phyloP scores from a whole-genome alignment of 164 flowering plant species.

The grape (Vitis vinifera) region DNA sequence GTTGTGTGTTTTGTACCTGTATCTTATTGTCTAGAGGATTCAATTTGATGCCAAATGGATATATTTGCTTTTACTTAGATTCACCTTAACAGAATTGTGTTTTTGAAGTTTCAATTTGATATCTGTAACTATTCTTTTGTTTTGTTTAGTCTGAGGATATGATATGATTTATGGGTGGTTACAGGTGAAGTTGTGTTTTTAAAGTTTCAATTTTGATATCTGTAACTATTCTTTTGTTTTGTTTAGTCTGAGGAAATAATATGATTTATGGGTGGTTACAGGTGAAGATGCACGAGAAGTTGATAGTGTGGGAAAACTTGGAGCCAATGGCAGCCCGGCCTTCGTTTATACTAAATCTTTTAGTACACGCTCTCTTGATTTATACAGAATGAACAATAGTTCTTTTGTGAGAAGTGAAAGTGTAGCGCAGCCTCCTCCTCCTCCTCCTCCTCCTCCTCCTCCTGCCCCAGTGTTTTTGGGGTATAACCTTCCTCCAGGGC shows the following conservation, averaged over 20 bases:
- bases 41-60: too few relatives aligned
- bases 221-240: neutral
- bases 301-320: slow-evolving; percentile 13
- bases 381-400: neutral
- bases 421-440: slow-evolving; percentile 31
- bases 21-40: too few relatives aligned
- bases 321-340: slow-evolving; percentile 14
- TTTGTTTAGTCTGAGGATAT: neutral
- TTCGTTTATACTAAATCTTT: slow-evolving; percentile 11
- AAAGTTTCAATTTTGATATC: neutral
- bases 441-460: slow-evolving; percentile 21
- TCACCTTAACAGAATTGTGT: neutral
- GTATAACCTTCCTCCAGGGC: slow-evolving; percentile 66
- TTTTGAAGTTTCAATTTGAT: neutral
- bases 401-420: neutral
- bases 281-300: slow-evolving; percentile 45
- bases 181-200: slow-evolving; percentile 38
- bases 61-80: too few relatives aligned
- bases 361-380: too few relatives aligned
- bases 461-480: slow-evolving; percentile 41
- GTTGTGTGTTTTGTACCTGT: too few relatives aligned
- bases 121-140: neutral
- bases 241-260: slow-evolving; percentile 1
- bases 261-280: slow-evolving; percentile 18
- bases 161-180: slow-evolving; percentile 13